A percentile compares a stretch with the other conserved stretches of the same genome.
These are phyloP conservation scores for Neltuma alba DNA, from an alignment of 306 rosid genomes.

Conservation along the genomic window DNA sequence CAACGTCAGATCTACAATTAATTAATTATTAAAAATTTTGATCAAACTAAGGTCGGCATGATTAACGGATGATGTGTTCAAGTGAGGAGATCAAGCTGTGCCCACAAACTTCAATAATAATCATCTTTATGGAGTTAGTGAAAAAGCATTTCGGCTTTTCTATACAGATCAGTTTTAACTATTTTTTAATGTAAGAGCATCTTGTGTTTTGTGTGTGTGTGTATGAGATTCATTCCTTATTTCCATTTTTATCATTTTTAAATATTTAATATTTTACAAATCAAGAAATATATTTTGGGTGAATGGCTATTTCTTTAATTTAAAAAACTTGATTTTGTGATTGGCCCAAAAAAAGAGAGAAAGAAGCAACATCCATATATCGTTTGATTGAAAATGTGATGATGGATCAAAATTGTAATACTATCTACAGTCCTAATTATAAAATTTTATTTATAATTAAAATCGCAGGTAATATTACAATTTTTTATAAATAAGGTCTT, in stretches of 20 bases:
- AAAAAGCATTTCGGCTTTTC: not conserved
- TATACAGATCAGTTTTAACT: not conserved
- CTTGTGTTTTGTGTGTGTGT: not conserved
- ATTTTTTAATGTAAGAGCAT: not conserved
- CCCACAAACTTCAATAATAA: not conserved
- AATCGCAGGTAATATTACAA: too few species aligned
- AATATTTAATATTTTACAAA: not conserved
- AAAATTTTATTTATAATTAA: too few species aligned
- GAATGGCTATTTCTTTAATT: not conserved
- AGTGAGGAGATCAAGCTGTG: not conserved
- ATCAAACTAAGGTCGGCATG: not conserved
- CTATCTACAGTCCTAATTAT: too few species aligned
- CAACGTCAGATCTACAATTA: not conserved
- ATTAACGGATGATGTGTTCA: not conserved
- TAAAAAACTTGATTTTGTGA: not conserved
- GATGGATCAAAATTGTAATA: not conserved
- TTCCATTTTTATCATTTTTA: not conserved
- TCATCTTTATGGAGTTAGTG: not conserved
- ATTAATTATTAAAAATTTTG: not conserved
- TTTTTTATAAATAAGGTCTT: too few species aligned
- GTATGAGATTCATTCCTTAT: not conserved
- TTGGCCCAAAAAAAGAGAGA: too few species aligned
- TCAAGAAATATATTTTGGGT: not conserved
- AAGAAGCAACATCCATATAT: not conserved
- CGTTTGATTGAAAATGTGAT: not conserved